phyloP scores from a whole-genome alignment of 2,329 filamentous ascomycete species.

The Berkeleyomyces rouxiae region DNA sequence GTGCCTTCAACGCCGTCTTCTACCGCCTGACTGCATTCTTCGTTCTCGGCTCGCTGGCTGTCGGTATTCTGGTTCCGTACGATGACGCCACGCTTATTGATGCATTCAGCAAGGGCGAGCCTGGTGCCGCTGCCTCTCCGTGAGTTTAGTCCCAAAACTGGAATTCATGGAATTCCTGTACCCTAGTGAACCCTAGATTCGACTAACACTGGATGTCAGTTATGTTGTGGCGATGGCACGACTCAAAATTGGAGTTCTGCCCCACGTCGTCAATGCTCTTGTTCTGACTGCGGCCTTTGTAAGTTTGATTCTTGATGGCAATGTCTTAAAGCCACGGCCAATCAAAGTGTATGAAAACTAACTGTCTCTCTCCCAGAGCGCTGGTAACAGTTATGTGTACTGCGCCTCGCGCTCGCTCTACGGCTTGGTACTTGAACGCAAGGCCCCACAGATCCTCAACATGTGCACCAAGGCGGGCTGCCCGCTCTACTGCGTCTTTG shows the following conservation, averaged over 20 bases:
- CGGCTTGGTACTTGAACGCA: conserved; percentile 50
- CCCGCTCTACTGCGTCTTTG: conserved; percentile 53
- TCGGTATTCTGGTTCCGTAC: conserved; percentile 56
- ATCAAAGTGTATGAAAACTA: conserved; percentile 21
- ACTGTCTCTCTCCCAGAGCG: conserved; percentile 18
- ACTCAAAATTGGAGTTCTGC: conserved; percentile 43
- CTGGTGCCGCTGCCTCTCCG: conserved; percentile 53
- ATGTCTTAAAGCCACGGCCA: conserved; percentile 19
- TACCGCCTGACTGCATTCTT: conserved; percentile 64
- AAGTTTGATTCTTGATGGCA: neutral
- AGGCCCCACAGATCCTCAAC: conserved; percentile 43
- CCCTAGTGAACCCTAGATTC: neutral
- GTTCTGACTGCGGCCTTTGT: conserved; percentile 38
- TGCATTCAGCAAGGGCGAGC: conserved; percentile 40
- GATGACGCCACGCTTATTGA: conserved; percentile 44
- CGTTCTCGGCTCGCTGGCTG: conserved; percentile 53
- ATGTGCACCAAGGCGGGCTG: conserved; percentile 49
- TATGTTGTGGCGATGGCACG: conserved; percentile 49
- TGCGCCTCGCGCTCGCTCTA: conserved; percentile 53
- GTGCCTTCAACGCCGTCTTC: conserved; percentile 63
- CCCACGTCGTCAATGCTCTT: conserved; percentile 58
- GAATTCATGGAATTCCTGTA: neutral
- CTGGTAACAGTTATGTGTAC: conserved; percentile 48
- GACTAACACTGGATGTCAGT: neutral
- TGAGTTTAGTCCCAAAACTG: conserved; percentile 20